Base-by-base conservation (phyloP, 1,284 basidiomycete species). In the Ceratobasidium sp. region DNA sequence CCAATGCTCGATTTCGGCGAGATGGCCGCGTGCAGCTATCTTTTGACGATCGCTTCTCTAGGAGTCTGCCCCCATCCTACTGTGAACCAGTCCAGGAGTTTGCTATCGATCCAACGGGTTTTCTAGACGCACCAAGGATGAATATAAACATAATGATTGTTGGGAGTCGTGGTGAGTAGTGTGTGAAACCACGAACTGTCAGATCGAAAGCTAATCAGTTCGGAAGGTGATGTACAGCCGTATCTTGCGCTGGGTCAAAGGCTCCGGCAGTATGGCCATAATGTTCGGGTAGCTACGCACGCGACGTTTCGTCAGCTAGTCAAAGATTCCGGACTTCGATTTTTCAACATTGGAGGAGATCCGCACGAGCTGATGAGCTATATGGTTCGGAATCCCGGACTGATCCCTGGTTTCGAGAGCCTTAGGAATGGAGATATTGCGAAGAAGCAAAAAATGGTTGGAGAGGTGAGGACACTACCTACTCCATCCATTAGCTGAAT, bases 231-330 rank as follows among this genome's bases (percentile, higher is more conserved):
- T 81, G 91, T 94, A 0, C 91, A 93, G 82, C 92, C 91, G 0
- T 93, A 91, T 81, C 84, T 93, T 20, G 91, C 91, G 0, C 85
- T 93, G 0, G 91, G 89, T 3, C 86, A 90, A 77, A 84, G 85
- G n/a, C 84, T 94, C 0, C 82, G 87, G n/a, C 83, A 85, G 52
- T 85, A 90, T 80, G 89, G 89, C 0, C 91, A 94, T 83, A 86
- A 88, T 10, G 88, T 93, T 44, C 87, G 92, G 3, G 89, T 93
- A 40, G 91, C 90, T 0, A 90, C 91, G 0, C 92, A 93, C 81
- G 87, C 86, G 76, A 90, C 89, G 9, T 93, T 92, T 82, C 85
- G 87, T 15, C 82, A 86, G 13, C 90, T 92, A 81, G 90, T 93
- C 48, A 83, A 80, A 13, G 86, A 88, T 3, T 82, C 86, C 69